Conservation (phyloP, 1,139 yeast species). For the Protomyces lactucae-debilis region DNA sequence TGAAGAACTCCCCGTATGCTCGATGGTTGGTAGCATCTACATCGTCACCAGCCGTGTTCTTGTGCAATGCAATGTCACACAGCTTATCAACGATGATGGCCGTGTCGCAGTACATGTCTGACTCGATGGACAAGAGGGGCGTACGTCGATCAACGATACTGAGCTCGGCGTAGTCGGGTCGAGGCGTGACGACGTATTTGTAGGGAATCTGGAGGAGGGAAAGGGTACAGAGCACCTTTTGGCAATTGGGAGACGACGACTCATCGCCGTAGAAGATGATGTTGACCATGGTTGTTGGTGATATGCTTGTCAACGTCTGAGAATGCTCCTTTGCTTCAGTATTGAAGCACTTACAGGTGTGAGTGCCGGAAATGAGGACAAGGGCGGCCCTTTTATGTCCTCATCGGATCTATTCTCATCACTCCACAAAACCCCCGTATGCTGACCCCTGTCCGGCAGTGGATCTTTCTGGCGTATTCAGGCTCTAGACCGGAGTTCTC, state of each 20-base stretch:
- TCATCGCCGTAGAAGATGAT: conserved; percentile 16
- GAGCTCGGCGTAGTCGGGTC: conserved; percentile 13
- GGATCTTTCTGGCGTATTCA: too few species aligned
- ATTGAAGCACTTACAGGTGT: too few species aligned
- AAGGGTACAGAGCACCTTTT: conserved; percentile 2
- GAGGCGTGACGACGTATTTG: conserved; percentile 11
- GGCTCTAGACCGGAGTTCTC: too few species aligned
- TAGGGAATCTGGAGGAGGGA: conserved; percentile 2
- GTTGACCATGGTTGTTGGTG: not conserved
- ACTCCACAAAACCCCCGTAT: too few species aligned
- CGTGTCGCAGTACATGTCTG: conserved; percentile 19
- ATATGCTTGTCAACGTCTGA: too few species aligned
- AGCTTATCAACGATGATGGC: conserved; percentile 13
- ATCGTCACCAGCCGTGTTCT: not conserved
- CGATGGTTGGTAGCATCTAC: conserved; percentile 16
- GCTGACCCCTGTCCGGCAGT: too few species aligned
- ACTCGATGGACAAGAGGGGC: conserved; percentile 22
- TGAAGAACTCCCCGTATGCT: not conserved
- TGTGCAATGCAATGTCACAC: conserved; percentile 18
- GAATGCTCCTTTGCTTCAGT: too few species aligned
- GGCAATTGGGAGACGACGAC: conserved; percentile 8
- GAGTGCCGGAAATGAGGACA: too few species aligned
- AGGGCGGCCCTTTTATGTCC: too few species aligned
- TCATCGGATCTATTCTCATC: too few species aligned
- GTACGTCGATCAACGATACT: conserved; percentile 9